Conservation (phyloP, 2,329 filamentous ascomycete genomes). For the Ophiostoma australiae region DNA sequence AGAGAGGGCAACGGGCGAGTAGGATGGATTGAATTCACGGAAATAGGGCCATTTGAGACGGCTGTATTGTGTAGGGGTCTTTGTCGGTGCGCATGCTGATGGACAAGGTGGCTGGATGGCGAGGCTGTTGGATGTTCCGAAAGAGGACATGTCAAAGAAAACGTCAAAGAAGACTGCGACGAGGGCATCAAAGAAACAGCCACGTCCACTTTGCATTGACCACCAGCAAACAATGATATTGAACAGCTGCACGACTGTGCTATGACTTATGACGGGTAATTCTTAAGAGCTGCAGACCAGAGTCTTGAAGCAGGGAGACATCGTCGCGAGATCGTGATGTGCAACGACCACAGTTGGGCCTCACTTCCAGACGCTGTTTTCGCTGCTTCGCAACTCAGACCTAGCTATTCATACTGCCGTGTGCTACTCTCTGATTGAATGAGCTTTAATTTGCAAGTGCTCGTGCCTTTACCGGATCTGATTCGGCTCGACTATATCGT, state of each 20-base stretch:
- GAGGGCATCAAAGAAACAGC: background rate
- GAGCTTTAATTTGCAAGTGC: too few relatives aligned
- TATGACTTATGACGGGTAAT: background rate
- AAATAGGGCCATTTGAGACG: background rate
- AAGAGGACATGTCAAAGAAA: constrained; percentile 16
- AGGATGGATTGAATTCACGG: background rate
- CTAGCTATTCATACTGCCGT: too few relatives aligned
- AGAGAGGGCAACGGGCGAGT: background rate
- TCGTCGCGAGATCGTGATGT: background rate
- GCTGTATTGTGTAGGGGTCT: background rate
- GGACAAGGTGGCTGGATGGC: background rate
- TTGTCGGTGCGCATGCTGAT: background rate
- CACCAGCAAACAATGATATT: background rate
- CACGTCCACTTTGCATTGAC: background rate
- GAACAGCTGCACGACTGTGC: background rate
- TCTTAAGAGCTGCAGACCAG: too few relatives aligned
- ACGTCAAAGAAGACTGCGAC: background rate
- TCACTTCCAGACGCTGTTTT: background rate
- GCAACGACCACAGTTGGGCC: background rate
- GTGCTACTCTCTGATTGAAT: too few relatives aligned
- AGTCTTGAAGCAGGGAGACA: too few relatives aligned
- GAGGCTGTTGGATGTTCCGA: constrained; percentile 13
- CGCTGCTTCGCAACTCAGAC: too few relatives aligned
- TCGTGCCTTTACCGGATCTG: too few relatives aligned
- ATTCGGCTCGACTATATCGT: background rate